These are phyloP conservation scores for Colletotrichum trifolii DNA, from an alignment of 2,329 filamentous ascomycete genomes.

Conservation along the genomic window DNA sequence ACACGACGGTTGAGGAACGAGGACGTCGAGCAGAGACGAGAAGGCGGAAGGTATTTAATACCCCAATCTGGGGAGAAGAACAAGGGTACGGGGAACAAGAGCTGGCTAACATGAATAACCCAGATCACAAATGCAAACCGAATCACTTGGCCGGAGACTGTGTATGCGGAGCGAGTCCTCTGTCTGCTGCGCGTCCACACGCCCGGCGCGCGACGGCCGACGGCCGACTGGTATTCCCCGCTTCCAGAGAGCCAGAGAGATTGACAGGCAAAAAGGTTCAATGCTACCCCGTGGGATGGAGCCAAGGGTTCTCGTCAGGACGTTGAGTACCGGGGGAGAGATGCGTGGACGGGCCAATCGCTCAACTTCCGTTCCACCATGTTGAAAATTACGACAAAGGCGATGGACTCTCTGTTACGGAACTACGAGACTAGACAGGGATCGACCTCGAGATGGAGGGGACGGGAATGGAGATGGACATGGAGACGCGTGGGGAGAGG, in stretches of 20 bases:
- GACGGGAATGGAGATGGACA: conserved; percentile 28
- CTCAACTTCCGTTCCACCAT: conserved; percentile 33
- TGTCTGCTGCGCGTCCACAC: too few relatives aligned
- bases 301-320: background rate
- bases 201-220: background rate
- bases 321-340: conserved; percentile 1
- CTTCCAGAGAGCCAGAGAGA: conserved; percentile 3
- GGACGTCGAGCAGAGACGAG: background rate
- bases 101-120: conserved; percentile 11
- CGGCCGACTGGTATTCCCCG: conserved; percentile 4
- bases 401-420: conserved; percentile 10
- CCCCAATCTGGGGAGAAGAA: background rate
- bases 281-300: conserved; percentile 29
- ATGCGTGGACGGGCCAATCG: conserved; percentile 17
- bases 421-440: conserved; percentile 25
- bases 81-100: background rate
- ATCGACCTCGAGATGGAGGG: conserved; percentile 11
- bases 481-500: conserved; percentile 33
- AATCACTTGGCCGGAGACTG: too few relatives aligned
- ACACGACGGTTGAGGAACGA: conserved; percentile 25
- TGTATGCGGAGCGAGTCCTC: too few relatives aligned
- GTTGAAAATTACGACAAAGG: conserved; percentile 15
- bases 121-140: conserved; percentile 22
- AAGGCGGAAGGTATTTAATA: conserved; percentile 28
- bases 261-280: conserved; percentile 22